phyloP scores from a whole-genome alignment of 2,329 filamentous ascomycete genomes.

The Sclerotinia glacialis region DNA sequence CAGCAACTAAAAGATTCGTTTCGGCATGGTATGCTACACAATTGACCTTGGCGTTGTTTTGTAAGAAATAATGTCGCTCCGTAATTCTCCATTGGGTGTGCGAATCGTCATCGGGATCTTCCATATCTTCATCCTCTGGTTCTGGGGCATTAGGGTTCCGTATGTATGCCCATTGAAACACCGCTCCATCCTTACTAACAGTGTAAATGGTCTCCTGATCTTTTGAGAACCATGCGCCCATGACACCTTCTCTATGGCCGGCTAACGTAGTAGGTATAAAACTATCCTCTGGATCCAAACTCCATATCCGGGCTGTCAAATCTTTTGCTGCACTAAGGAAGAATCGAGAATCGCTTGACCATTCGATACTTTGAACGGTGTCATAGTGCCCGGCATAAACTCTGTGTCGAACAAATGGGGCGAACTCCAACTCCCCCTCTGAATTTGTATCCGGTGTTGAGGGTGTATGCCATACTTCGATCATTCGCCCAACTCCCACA shows the following conservation, averaged over 20 bases:
- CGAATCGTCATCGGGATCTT: constrained; percentile 57
- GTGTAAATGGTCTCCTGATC: constrained; percentile 96
- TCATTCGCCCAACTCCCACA: constrained; percentile 78
- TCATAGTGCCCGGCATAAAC: constrained; percentile 89
- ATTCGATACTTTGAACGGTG: constrained; percentile 79
- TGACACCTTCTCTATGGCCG: constrained; percentile 84
- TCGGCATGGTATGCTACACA: constrained; percentile 87
- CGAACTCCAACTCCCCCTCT: constrained; percentile 86
- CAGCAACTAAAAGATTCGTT: constrained; percentile 89
- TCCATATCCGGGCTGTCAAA: constrained; percentile 92
- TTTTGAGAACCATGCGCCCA: constrained; percentile 95
- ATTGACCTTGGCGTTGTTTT: constrained; percentile 79
- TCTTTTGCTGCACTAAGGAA: constrained; percentile 91
- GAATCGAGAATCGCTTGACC: constrained; percentile 95
- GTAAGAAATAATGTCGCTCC: constrained; percentile 91
- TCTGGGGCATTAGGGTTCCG: constrained; percentile 54
- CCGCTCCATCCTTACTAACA: constrained; percentile 92
- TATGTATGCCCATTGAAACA: constrained; percentile 90
- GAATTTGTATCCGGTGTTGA: constrained; percentile 77
- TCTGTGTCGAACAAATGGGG: constrained; percentile 86
- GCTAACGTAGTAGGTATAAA: constrained; percentile 87
- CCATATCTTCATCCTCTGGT: constrained; percentile 55
- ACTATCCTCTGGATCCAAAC: constrained; percentile 77
- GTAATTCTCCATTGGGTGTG: constrained; percentile 87
- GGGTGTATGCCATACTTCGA: constrained; percentile 96